Conservation (phyloP, 768 basidiomycete genomes). For the Cyclocybe cylindracea region DNA sequence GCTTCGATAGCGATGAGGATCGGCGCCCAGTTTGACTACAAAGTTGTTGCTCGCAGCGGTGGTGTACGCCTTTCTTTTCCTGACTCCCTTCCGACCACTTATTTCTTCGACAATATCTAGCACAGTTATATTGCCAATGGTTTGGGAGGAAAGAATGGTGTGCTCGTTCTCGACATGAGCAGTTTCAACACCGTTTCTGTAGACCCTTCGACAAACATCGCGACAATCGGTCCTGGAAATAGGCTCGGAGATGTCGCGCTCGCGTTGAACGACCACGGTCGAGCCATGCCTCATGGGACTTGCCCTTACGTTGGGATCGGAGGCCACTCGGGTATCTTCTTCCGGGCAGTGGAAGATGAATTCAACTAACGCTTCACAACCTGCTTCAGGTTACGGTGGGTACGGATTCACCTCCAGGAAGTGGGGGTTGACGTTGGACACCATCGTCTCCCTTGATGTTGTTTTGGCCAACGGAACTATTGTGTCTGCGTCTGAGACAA, state of each 20-base stretch:
- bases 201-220: constrained; percentile 26
- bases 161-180: constrained; percentile 41
- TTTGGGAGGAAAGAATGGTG: constrained; percentile 40
- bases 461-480: constrained; percentile 29
- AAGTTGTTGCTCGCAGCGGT: constrained; percentile 40
- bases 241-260: constrained; percentile 39
- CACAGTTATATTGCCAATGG: constrained; percentile 49
- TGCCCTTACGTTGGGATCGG: constrained; percentile 49
- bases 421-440: constrained; percentile 30
- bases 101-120: constrained; percentile 10
- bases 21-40: constrained; percentile 23
- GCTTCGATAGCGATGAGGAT: constrained; percentile 28
- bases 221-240: constrained; percentile 39
- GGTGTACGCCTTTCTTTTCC: constrained; percentile 45
- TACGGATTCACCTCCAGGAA: constrained; percentile 26
- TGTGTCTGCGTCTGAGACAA: constrained; percentile 14
- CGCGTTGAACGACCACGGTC: constrained; percentile 32
- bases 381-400: constrained; percentile 21
- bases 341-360: neutral
- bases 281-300: constrained; percentile 43
- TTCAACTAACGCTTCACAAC: neutral
- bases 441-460: constrained; percentile 21
- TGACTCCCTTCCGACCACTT: neutral
- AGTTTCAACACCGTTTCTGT: constrained; percentile 35
- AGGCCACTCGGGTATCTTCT: constrained; percentile 41